phyloP scores from a whole-genome alignment of 208 protist species.

The Trypanosoma platydactyli region DNA sequence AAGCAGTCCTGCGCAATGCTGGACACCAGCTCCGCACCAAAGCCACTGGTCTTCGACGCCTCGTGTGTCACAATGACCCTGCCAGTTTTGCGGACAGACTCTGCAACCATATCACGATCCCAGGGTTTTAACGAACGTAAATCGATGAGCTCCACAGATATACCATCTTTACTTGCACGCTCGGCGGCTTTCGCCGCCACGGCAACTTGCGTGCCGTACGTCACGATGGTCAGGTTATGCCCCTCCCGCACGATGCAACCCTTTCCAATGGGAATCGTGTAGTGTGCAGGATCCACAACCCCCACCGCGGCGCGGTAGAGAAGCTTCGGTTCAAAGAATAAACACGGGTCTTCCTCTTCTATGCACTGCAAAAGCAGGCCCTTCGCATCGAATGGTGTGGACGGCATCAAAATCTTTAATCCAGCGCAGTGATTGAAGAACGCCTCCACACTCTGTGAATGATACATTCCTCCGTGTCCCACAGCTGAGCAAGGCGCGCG shows the following conservation, averaged over 20 bases:
- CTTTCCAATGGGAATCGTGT: slow-evolving; percentile 93
- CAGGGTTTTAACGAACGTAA: slow-evolving; percentile 94
- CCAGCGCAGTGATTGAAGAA: slow-evolving; percentile 97
- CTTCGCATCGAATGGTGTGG: slow-evolving; percentile 77
- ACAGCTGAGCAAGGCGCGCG: slow-evolving; percentile 95
- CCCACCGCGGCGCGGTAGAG: slow-evolving; percentile 93
- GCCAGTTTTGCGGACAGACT: slow-evolving; percentile 94
- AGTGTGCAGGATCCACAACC: slow-evolving; percentile 93
- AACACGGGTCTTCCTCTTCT: slow-evolving; percentile 90
- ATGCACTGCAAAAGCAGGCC: slow-evolving; percentile 94
- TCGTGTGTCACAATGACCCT: slow-evolving; percentile 93
- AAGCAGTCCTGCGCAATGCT: slow-evolving; percentile 94
- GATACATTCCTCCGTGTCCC: slow-evolving; percentile 97
- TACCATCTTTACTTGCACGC: slow-evolving; percentile 79
- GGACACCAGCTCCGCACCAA: slow-evolving; percentile 94
- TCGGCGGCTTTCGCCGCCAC: slow-evolving; percentile 71
- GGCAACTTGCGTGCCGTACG: slow-evolving; percentile 91
- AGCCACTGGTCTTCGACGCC: slow-evolving; percentile 93
- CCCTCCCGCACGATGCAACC: slow-evolving; percentile 90
- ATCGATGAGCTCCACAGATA: slow-evolving; percentile 96
- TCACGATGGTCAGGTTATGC: slow-evolving; percentile 95
- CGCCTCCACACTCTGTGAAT: slow-evolving; percentile 95
- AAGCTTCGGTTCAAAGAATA: slow-evolving; percentile 98
- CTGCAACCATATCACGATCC: slow-evolving; percentile 93
- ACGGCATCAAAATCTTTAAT: slow-evolving; percentile 83